Percentiles rank a stretch among this genome's conserved stretches.
Conservation (phyloP, 73 alveolate species). For the Symbiodinium pilosum region DNA sequence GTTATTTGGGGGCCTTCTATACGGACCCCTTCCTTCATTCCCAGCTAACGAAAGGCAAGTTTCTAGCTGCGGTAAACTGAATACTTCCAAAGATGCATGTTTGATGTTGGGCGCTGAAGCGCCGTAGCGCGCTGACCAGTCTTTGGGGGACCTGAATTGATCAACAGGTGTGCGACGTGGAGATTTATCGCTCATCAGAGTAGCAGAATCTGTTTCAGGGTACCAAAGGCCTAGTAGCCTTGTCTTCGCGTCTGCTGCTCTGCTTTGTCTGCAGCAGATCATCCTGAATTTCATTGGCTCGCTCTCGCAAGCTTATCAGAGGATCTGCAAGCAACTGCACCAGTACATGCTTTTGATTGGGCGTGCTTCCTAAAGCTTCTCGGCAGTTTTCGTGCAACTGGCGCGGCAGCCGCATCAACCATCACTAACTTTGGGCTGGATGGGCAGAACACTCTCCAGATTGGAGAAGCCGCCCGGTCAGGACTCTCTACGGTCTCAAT, state of each 20-base stretch:
- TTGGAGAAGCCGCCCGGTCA: background rate
- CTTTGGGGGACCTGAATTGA: background rate
- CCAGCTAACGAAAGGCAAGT: too few species aligned
- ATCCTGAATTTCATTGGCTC: slow-evolving; percentile 11
- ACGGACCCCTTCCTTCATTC: too few species aligned
- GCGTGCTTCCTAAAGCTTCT: too few species aligned
- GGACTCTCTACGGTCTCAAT: background rate
- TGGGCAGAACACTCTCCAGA: background rate
- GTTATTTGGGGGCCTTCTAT: too few species aligned
- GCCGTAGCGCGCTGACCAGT: background rate
- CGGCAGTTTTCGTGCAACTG: too few species aligned
- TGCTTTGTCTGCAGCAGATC: background rate
- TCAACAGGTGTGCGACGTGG: background rate
- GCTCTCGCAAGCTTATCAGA: slow-evolving; percentile 14
- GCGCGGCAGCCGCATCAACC: too few species aligned
- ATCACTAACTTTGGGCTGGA: too few species aligned
- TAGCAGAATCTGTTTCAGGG: background rate
- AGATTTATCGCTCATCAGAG: background rate
- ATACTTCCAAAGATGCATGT: too few species aligned
- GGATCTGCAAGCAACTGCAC: background rate
- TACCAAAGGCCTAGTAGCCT: background rate
- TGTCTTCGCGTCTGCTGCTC: background rate
- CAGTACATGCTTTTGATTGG: too few species aligned
- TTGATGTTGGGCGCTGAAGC: too few species aligned
- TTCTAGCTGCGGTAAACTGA: too few species aligned